Base-by-base conservation (phyloP, 257 asterid genomes). In the Echites panduratus region DNA sequence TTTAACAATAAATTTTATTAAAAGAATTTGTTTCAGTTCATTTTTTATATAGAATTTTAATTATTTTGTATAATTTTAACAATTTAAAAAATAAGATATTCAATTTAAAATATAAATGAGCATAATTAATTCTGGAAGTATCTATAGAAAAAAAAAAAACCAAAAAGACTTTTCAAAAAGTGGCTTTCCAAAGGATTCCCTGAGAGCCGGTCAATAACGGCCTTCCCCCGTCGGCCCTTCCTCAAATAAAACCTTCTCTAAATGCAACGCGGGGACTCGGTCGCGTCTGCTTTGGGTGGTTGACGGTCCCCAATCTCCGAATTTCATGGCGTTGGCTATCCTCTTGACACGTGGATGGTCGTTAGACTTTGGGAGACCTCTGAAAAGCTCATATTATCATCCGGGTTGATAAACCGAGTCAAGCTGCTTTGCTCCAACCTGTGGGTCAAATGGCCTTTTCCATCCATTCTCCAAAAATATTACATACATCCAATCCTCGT, bases 241-340 rank as follows among this genome's bases (percentile, higher is more conserved):
- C 59, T 9, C 47, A 63, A 0, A 63, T 35, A 38, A 53, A 54
- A 41, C 75, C 68, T 57, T 16, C 44, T 11, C 68, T 2, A 11
- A 35, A 7, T 35, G 27, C 68, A 7, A 13, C 71, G 86, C 85
- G 85, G 85, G 58, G 76, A 66, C 43, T 74, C 79, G 81, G 47
- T 44, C 77, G 22, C 6, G 38, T 77, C 75, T 45, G 67, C 20
- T 62, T 32, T 62, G 44, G 22, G 40, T 5, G 65, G 8, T 11
- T 24, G 44, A 14, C 26, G 14, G 48, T 63, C 48, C 22, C 16
- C 24, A 35, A 63, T 9, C 13, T 38, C 68, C 26, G 22, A 17
- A 17, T 16, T 17, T 16, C 6, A 2, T 32, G 66, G 45, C 68
- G 13, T 62, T 16, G 26, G 68, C 32, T 32, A 13, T 62, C 27